These are phyloP conservation scores for Phaeoacremonium minimum DNA, from an alignment of 2,329 filamentous ascomycete species.

Conservation along the genomic window DNA sequence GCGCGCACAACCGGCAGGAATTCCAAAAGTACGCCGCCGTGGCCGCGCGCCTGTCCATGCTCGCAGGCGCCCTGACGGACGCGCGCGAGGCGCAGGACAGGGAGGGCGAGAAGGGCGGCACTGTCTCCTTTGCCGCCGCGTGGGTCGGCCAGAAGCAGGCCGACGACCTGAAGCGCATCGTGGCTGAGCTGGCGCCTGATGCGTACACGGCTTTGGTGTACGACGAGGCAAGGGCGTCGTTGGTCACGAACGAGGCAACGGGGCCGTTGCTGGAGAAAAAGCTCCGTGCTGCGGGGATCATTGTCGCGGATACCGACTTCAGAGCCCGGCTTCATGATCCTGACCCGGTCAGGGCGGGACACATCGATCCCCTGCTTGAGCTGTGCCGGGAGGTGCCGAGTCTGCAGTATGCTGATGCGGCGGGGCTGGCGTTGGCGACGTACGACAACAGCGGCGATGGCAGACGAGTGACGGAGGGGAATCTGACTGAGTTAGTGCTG, in stretches of 20 bases:
- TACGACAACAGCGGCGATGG: neutral
- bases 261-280: slow-evolving; percentile 12
- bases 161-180: slow-evolving; percentile 11
- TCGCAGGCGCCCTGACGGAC: slow-evolving; percentile 31
- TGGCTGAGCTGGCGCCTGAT: slow-evolving; percentile 12
- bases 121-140: slow-evolving; percentile 17
- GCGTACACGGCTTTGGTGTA: slow-evolving; percentile 30
- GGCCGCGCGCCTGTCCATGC: slow-evolving; percentile 30
- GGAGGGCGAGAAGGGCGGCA: slow-evolving; percentile 13
- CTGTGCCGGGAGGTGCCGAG: slow-evolving; percentile 19
- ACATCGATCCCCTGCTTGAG: slow-evolving; percentile 13
- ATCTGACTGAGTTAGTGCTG: slow-evolving; percentile 16
- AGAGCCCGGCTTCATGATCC: slow-evolving; percentile 24
- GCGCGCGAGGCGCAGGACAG: slow-evolving; percentile 18
- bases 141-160: slow-evolving; percentile 13
- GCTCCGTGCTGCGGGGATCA: slow-evolving; percentile 20
- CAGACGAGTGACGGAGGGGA: neutral
- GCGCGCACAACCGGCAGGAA: slow-evolving; percentile 16
- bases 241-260: slow-evolving; percentile 20
- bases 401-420: slow-evolving; percentile 26
- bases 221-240: slow-evolving; percentile 29
- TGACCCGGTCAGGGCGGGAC: slow-evolving; percentile 1
- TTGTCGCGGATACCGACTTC: slow-evolving; percentile 21
- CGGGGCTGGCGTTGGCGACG: slow-evolving; percentile 18
- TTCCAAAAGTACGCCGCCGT: slow-evolving; percentile 27